Conservation (phyloP, 192 early-diverging fungal species). For the Phlyctochytrium planicorne region DNA sequence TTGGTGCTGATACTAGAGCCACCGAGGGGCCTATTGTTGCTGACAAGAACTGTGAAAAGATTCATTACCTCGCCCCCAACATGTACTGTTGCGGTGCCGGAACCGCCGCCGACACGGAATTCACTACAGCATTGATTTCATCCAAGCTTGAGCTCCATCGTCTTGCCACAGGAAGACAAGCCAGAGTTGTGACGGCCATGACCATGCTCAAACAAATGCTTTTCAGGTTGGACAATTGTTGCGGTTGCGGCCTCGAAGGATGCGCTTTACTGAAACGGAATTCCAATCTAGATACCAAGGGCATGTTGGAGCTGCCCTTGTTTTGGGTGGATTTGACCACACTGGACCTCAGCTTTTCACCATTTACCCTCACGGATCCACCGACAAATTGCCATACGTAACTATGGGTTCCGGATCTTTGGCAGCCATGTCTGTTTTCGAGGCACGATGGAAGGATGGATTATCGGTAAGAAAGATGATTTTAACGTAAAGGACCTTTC, state of each 20-base stretch:
- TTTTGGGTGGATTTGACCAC: constrained; percentile 90
- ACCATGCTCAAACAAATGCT: constrained; percentile 98
- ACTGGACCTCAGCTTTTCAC: constrained; percentile 89
- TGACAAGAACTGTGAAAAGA: constrained; percentile 99
- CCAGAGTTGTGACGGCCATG: constrained; percentile 90
- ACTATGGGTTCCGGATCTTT: constrained; percentile 95
- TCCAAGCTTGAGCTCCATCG: constrained; percentile 94
- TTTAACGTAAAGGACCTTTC: neutral
- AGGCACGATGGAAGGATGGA: constrained; percentile 75
- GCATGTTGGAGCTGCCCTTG: constrained; percentile 89
- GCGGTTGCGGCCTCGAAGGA: neutral
- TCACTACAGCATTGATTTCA: constrained; percentile 87
- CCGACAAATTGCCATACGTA: constrained; percentile 93
- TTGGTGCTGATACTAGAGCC: constrained; percentile 97
- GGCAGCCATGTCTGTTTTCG: constrained; percentile 96
- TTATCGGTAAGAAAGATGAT: constrained; percentile 54
- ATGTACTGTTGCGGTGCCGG: constrained; percentile 98
- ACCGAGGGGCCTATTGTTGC: constrained; percentile 94
- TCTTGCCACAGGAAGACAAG: constrained; percentile 82
- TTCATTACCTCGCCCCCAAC: constrained; percentile 97
- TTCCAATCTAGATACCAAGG: constrained; percentile 78
- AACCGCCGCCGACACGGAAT: constrained; percentile 98
- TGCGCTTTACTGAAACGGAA: neutral
- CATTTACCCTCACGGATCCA: constrained; percentile 91
- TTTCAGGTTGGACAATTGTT: constrained; percentile 69